Conservation (phyloP, 1,284 basidiomycete species). For the Ganoderma meredithae region DNA sequence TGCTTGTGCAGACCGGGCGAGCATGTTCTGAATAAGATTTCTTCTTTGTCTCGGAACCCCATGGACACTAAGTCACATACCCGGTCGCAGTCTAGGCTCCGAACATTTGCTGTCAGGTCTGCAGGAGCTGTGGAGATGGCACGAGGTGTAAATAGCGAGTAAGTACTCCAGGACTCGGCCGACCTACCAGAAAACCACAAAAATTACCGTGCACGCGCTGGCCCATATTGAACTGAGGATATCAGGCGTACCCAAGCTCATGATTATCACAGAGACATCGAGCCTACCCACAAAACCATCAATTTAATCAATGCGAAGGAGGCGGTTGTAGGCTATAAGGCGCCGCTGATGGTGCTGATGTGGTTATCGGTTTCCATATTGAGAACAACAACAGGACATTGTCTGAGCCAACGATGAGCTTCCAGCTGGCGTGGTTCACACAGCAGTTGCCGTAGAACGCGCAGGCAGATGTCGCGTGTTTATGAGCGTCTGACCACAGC, state of each 20-base stretch:
- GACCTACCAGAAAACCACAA: background rate
- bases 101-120: no score
- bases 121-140: background rate
- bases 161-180: background rate
- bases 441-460: background rate
- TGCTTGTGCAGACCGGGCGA: background rate
- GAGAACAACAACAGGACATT: slow-evolving; percentile 3
- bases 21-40: background rate
- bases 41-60: background rate
- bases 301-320: background rate
- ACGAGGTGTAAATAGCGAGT: background rate
- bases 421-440: background rate
- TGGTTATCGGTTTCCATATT: background rate
- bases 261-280: background rate
- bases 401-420: background rate
- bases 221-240: background rate
- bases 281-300: background rate
- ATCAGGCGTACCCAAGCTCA: background rate
- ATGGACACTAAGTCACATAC: no score
- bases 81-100: no score
- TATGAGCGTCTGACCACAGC: background rate
- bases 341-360: background rate
- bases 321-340: background rate
- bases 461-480: background rate
- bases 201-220: background rate